phyloP scores from a whole-genome alignment of 768 basidiomycete genomes.

The Macrocybe gigantea region DNA sequence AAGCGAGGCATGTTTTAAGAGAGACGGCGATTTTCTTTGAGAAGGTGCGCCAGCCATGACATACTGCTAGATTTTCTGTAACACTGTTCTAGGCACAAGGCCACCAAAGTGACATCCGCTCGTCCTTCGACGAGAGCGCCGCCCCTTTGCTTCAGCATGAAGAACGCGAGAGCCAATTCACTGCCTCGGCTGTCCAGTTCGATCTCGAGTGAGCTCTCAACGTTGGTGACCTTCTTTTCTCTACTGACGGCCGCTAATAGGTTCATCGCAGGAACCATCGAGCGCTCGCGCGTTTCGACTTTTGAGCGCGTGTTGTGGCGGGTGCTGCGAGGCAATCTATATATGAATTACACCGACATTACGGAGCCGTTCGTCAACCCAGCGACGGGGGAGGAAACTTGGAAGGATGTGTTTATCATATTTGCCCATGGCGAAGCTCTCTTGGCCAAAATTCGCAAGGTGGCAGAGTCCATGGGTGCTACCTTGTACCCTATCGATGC shows the following conservation, averaged over 20 bases:
- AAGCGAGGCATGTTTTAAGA: conserved; percentile 89
- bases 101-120: conserved; percentile 73
- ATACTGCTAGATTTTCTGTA: conserved; percentile 2
- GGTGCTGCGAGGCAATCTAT: conserved; percentile 93
- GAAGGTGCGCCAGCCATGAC: conserved; percentile 40
- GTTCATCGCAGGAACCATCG: conserved; percentile 95
- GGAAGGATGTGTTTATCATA: conserved; percentile 99
- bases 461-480: conserved; percentile 98
- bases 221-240: neutral
- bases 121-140: conserved; percentile 87
- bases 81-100: conserved; percentile 57
- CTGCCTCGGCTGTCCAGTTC: conserved; percentile 49
- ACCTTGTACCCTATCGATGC: conserved; percentile 95
- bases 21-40: conserved; percentile 98
- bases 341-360: conserved; percentile 99
- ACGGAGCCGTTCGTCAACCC: conserved; percentile 89
- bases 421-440: conserved; percentile 94
- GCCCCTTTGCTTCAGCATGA: conserved; percentile 90
- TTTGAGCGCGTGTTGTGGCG: conserved; percentile 99
- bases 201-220: conserved; percentile 73
- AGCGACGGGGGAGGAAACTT: conserved; percentile 71
- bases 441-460: conserved; percentile 94
- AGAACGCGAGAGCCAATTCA: conserved; percentile 68
- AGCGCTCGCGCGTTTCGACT: conserved; percentile 83
- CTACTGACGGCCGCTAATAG: conserved; percentile 27